Base-by-base conservation (phyloP, 345 rosid species). In the Pistacia integerrima region DNA sequence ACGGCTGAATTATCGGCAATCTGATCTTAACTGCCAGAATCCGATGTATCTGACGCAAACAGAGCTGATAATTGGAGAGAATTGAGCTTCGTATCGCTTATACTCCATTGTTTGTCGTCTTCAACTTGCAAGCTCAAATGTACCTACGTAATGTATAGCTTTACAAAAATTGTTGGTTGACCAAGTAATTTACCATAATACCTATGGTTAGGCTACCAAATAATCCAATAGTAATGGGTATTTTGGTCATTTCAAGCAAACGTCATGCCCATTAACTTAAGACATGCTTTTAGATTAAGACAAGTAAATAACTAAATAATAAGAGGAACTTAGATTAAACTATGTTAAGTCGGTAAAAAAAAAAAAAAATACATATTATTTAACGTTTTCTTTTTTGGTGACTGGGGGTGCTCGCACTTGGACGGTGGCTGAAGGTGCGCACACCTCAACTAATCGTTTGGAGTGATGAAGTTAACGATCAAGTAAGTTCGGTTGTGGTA, bases 71-170 rank as follows among this genome's bases (percentile, higher is more conserved):
- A 61, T 62, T 38, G 44, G 36, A 75, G 16, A 73, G 28, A 74
- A 61, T 51, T 22, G 48, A 64, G 74, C 69, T 78, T 54, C 74
- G 20, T 20, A 58, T 70, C 25, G 76, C 84, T 82, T 73, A 58
- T 11, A 73, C 78, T 83, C 81, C 86, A 84, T 83, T 62, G 82
- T 63, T 58, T 20, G 36, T n/a, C 12, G 55, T 22, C 67, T 67
- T 51, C 62, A 61, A 67, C n/a, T 68, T 61, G 68, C 55, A 52
- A 16, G 57, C 57, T 54, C 48, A 36, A 67, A 52, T 57, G 68
- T 46, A 60, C 63, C 72, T 66, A 74, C 76, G 74, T 81, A 62
- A 77, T 64, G 59, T 17, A 72, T 56, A 20, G 75, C 38, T 49
- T 68, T 55, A 22, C 64, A 67, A 13, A 58, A 67, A 65, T 64